Evolutionary conservation across 768 basidiomycete genomes (phyloP), one percentile per base, ranked within the genome.

Genomic region (Suillus alpinus): DNA sequence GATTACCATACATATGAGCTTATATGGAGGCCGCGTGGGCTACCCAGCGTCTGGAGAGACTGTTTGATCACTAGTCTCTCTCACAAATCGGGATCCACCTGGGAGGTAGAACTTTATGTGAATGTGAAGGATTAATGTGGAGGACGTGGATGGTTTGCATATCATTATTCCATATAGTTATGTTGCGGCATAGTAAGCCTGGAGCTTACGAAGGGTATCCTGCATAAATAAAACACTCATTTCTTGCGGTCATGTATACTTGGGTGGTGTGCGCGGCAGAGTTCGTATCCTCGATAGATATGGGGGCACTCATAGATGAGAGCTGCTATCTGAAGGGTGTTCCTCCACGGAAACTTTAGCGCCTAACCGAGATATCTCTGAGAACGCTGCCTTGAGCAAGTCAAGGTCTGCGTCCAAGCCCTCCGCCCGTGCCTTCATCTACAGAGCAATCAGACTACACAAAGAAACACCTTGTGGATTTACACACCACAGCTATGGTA

Each of bases 361-460:
- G 6, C 84, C 83, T 13, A 94, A 80, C 39, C 92, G 80, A 16
- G 92, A 94, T 34, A 94, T 94, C 67, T 94, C 92, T 8, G 89
- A 92, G 69, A 94, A 94, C 0, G 92, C 91, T 20, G 78, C 85
- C 68, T 84, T 84, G 49, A 96, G 82, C 23, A 87, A 79, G 67
- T 96, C 94, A 13, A 96, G 81, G 70, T 95, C 91, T 4, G 83
- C 80, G 68, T 96, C 94, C 13, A 95, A 83, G 56, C 87, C 86
- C 71, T 95, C 94, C 2, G 94, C 92, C 13, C 91, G 84, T 6
- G 83, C 81, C 73, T 94, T 95, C 88, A 96, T 94, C 94, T 94
- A 65, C 14, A 51, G n/a, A 56, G 47, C 0, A 9, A 36, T 57
- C 36, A 57, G 65, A 49, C 23, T 26, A 62, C 47, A 4, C 57